Conservation (phyloP, 129 eudicot genomes). For the Arctium minus region DNA sequence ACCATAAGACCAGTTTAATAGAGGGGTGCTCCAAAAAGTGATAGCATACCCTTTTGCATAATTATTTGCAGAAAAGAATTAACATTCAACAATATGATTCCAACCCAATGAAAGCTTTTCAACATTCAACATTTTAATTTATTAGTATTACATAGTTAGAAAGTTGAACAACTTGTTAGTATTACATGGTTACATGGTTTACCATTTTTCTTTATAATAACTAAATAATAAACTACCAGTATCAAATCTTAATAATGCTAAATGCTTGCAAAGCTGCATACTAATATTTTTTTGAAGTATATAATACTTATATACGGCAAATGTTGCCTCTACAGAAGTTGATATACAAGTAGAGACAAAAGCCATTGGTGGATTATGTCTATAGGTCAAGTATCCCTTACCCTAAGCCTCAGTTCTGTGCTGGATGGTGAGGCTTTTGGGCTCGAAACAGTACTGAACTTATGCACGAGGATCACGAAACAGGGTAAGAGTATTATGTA, state of each 20-base stretch:
- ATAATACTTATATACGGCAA: neutral
- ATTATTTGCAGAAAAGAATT: too few relatives aligned
- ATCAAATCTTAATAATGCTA: neutral
- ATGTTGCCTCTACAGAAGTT: neutral
- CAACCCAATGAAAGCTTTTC: neutral
- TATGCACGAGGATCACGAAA: slow-evolving; percentile 28
- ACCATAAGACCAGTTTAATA: neutral
- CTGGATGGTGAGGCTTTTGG: slow-evolving; percentile 18
- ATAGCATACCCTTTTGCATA: neutral
- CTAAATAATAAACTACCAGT: neutral
- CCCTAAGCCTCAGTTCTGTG: slow-evolving; percentile 26
- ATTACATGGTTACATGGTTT: neutral
- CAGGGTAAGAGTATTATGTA: slow-evolving; percentile 23
- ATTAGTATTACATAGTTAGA: slow-evolving; percentile 1
- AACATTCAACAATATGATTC: neutral
- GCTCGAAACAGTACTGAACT: slow-evolving; percentile 13
- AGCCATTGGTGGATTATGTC: neutral
- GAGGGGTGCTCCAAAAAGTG: neutral
- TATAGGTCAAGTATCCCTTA: slow-evolving; percentile 16
- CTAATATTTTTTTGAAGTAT: neutral
- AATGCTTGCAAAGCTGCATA: neutral
- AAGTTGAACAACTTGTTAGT: neutral
- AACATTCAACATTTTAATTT: slow-evolving; percentile 16
- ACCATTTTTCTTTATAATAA: neutral
- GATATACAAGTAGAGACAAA: neutral